These are phyloP conservation scores for Claviceps arundinis DNA, from an alignment of 2,329 filamentous ascomycete genomes.

Conservation along the genomic window DNA sequence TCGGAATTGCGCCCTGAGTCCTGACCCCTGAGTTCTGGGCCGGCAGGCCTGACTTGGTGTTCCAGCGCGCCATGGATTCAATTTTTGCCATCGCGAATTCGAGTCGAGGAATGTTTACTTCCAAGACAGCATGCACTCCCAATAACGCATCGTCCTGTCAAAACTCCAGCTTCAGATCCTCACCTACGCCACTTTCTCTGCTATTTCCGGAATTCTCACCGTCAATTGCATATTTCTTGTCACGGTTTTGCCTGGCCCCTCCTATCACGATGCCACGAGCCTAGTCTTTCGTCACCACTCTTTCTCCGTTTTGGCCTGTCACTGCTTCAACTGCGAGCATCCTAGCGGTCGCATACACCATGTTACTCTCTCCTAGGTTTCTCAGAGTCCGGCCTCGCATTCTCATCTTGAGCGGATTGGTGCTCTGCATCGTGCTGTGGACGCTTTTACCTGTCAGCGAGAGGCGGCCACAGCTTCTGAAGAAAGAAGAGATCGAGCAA, in stretches of 20 bases:
- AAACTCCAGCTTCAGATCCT: neutral
- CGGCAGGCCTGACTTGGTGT: neutral
- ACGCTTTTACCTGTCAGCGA: neutral
- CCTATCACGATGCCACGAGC: neutral
- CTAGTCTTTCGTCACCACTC: neutral
- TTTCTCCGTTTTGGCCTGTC: neutral
- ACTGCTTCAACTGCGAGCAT: neutral
- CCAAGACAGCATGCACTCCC: neutral
- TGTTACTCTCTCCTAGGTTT: conserved; percentile 5
- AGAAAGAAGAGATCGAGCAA: neutral
- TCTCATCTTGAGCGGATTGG: neutral
- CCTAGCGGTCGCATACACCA: neutral
- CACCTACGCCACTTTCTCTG: neutral
- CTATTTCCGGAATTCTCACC: neutral
- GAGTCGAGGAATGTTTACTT: neutral
- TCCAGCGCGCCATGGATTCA: neutral
- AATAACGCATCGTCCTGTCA: neutral
- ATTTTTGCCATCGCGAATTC: neutral
- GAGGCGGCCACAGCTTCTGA: neutral
- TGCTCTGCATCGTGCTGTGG: conserved; percentile 6
- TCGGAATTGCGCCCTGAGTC: neutral
- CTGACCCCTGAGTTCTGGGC: neutral
- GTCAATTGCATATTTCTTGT: no score
- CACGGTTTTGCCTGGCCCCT: neutral
- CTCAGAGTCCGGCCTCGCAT: conserved; percentile 4